Base-by-base conservation (phyloP, 768 basidiomycete species). In the Phanerochaete carnosa region DNA sequence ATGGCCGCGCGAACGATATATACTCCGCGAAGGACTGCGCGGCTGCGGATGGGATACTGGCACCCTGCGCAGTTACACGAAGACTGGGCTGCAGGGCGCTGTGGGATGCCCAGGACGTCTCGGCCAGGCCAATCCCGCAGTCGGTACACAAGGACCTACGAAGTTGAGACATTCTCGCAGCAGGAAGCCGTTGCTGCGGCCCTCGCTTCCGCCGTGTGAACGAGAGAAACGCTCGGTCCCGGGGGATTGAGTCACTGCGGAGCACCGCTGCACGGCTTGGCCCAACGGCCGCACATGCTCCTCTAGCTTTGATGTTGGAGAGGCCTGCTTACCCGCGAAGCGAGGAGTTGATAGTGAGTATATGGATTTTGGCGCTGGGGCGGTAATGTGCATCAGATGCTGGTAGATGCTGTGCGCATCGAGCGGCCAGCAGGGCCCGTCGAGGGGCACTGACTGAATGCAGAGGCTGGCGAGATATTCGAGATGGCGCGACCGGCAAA, bases 171-270 rank as follows among this genome's bases (percentile, higher is more conserved):
- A 43, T 43, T 19, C 11, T 43, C 39, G 39, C 39, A 43, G 39
- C 39, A 43, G 39, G 39, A 43, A 43, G 23, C 23, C 47, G 35
- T 15, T 22, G 37, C 54, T 55, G 54, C 54, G 54, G 54, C 54
- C 54, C 54, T 55, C 54, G 33, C 54, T 55, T 25, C 54, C 23
- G 22, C 37, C 54, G 54, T 55, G 22, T 6, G 54, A 55, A n/a
- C 29, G 30, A 19, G 15, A 15, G 49, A 30, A 28, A 50, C 26
- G 22, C 30, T 55, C 54, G 54, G 54, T 55, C 54, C 54, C 54
- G 54, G 2, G 39, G 6, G 28, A 8, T 32, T 16, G 49, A 32
- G 30, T n/a, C 28, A 32, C 15, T 52, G 29, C 30, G 32, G 13
- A 52, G 9, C 8, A 12, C 12, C 49, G 22, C 29, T 19, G 51